These are phyloP conservation scores for Diplodia intermedia DNA, from an alignment of 2,329 filamentous ascomycete species.

Conservation along the genomic window DNA sequence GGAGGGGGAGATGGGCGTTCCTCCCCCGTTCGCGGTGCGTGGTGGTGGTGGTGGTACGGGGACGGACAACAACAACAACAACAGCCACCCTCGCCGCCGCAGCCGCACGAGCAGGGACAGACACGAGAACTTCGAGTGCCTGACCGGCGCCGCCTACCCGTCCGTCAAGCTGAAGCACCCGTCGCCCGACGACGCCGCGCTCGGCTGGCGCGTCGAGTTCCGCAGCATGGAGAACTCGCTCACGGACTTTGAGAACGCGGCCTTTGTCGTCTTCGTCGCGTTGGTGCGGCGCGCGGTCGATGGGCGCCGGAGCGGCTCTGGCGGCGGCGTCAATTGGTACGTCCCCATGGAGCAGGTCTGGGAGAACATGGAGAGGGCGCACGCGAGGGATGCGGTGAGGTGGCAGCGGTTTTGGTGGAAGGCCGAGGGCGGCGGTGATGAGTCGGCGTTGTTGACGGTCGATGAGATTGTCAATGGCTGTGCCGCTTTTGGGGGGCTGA, in stretches of 20 bases:
- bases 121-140: constrained; percentile 1
- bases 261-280: not conserved
- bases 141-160: not conserved
- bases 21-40: not conserved
- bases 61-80: not conserved
- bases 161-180: not conserved
- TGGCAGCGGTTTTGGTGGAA: not conserved
- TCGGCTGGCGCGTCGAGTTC: constrained; percentile 11
- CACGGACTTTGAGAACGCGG: constrained; percentile 6
- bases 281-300: too few species aligned
- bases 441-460: not conserved
- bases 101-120: not conserved
- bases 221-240: not conserved
- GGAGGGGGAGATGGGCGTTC: too few species aligned
- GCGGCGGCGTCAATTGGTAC: too few species aligned
- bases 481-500: not conserved
- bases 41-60: not conserved
- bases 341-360: too few species aligned
- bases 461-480: constrained; percentile 10
- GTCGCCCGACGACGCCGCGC: not conserved
- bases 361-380: too few species aligned
- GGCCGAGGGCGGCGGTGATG: not conserved
- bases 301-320: too few species aligned
- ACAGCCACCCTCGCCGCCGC: not conserved
- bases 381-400: too few species aligned